A percentile compares a stretch with the other conserved stretches of the same genome.
phyloP scores from a whole-genome alignment of 1,139 yeast genomes.

The Sugiyamaella paludigena region DNA sequence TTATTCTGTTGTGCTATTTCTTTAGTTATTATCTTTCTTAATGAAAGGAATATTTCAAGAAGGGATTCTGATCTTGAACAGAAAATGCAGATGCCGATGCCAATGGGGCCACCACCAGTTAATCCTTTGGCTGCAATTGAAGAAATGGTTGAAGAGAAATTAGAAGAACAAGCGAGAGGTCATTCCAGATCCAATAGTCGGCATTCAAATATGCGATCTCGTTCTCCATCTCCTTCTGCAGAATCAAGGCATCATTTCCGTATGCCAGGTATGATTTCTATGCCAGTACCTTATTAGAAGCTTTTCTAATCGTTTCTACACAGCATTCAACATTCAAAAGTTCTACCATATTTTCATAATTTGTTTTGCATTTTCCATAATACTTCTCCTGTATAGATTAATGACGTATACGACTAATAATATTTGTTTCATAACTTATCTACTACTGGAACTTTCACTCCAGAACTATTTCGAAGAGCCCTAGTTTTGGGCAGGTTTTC shows the following conservation, averaged over 20 bases:
- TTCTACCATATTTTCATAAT: too few species aligned
- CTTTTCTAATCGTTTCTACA: too few species aligned
- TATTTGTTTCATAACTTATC: too few species aligned
- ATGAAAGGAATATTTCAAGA: conserved; percentile 12
- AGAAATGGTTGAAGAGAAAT: background rate
- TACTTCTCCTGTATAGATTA: too few species aligned
- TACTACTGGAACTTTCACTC: too few species aligned
- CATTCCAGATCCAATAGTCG: background rate
- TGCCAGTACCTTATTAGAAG: conserved; percentile 11
- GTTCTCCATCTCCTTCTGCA: conserved; percentile 7
- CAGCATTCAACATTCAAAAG: too few species aligned
- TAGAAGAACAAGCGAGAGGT: conserved; percentile 6
- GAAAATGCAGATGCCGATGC: background rate
- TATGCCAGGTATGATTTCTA: conserved; percentile 14
- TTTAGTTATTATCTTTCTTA: conserved; percentile 22
- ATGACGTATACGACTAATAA: too few species aligned
- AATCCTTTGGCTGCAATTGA: background rate
- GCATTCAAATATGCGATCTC: background rate
- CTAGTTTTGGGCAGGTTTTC: too few species aligned
- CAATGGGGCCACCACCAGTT: background rate
- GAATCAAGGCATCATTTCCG: conserved; percentile 11
- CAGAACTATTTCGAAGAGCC: too few species aligned
- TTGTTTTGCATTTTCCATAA: too few species aligned
- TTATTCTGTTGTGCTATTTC: conserved; percentile 21
- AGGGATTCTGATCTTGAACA: background rate